phyloP scores from a whole-genome alignment of 306 rosid species.

The Betula pendula region DNA sequence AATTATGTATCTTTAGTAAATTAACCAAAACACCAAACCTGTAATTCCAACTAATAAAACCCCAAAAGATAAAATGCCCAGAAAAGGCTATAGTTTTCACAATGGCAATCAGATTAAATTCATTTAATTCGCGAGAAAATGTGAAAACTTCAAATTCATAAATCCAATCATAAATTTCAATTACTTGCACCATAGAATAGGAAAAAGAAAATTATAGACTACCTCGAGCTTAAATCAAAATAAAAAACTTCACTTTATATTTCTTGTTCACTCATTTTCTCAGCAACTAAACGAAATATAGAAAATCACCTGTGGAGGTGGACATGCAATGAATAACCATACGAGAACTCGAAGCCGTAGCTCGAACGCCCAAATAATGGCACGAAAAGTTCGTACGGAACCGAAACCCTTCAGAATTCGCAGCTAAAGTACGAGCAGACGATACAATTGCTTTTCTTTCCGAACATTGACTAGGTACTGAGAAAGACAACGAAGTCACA shows the following conservation, averaged over 20 bases:
- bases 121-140: background rate
- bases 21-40: background rate
- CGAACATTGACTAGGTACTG: conserved; percentile 52
- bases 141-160: background rate
- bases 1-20: background rate
- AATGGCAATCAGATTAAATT: background rate
- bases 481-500: conserved; percentile 65
- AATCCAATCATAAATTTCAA: background rate
- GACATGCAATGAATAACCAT: conserved; percentile 72
- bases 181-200: background rate
- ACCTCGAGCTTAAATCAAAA: background rate
- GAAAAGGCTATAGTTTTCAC: background rate
- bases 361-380: conserved; percentile 37
- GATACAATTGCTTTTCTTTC: conserved; percentile 40
- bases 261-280: conserved; percentile 8
- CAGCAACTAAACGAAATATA: background rate
- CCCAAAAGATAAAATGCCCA: background rate
- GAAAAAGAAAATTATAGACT: background rate
- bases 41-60: background rate
- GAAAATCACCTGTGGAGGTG: conserved; percentile 48
- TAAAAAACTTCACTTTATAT: background rate
- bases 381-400: conserved; percentile 39
- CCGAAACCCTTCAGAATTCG: conserved; percentile 42
- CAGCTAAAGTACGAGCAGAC: conserved; percentile 47
- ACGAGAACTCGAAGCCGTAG: conserved; percentile 41